phyloP scores from a whole-genome alignment of 352 stramenopile species.

The Pythium phragmitis region DNA sequence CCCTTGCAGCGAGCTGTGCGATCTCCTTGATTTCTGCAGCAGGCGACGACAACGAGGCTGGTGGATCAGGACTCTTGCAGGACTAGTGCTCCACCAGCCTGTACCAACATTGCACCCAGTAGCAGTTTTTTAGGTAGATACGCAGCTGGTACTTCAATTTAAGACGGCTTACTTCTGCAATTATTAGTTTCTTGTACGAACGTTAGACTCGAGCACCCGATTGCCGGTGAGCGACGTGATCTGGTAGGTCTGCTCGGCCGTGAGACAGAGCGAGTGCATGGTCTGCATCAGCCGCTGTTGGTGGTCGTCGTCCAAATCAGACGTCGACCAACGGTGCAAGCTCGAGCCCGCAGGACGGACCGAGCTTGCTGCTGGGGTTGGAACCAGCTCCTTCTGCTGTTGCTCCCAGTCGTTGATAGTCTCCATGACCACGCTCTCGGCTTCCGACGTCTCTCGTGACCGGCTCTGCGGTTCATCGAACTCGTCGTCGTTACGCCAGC shows the following conservation, averaged over 20 bases:
- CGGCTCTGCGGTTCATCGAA: background rate
- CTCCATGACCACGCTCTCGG: slow-evolving; percentile 3
- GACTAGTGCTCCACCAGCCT: too few relatives aligned
- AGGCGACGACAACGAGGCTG: too few relatives aligned
- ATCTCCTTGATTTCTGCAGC: too few relatives aligned
- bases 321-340: background rate
- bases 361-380: background rate
- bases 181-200: background rate
- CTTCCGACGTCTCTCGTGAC: background rate
- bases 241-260: slow-evolving; percentile 12
- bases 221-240: slow-evolving; percentile 5
- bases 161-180: too few relatives aligned
- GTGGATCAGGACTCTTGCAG: too few relatives aligned
- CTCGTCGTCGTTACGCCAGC: background rate
- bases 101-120: too few relatives aligned
- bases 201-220: background rate
- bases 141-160: too few relatives aligned
- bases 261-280: slow-evolving; percentile 10
- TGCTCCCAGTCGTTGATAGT: slow-evolving; percentile 13
- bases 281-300: background rate
- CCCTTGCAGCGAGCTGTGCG: too few relatives aligned
- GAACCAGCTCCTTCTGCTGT: background rate
- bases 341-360: background rate
- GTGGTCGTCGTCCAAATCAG: slow-evolving; percentile 1
- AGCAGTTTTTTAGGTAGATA: too few relatives aligned